phyloP scores from a whole-genome alignment of 139 green algal species.

The Chlorella sp. region DNA sequence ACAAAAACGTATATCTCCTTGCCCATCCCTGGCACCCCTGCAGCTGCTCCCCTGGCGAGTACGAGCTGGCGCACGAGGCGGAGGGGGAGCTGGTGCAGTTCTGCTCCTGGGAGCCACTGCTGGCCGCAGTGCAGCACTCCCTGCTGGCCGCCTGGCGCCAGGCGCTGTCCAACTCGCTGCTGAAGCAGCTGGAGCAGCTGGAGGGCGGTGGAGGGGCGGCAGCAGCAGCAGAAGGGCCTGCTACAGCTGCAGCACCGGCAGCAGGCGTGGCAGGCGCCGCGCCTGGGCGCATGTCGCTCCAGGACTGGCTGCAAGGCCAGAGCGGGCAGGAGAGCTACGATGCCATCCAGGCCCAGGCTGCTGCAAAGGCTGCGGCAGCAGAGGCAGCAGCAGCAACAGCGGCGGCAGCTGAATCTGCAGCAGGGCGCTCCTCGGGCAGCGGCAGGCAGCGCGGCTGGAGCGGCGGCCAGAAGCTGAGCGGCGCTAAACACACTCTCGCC shows the following conservation, averaged over 20 bases:
- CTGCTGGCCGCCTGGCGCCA: constrained; percentile 40
- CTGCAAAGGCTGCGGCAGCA: not conserved
- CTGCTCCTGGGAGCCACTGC: constrained; percentile 24
- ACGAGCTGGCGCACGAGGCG: constrained; percentile 30
- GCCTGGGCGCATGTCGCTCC: not conserved
- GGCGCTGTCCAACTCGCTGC: constrained; percentile 10
- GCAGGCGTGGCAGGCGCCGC: not conserved
- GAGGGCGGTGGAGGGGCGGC: not conserved
- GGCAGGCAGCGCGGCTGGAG: not conserved
- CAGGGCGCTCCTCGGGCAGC: not conserved
- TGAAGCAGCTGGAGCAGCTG: constrained; percentile 17
- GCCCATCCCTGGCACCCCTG: not conserved
- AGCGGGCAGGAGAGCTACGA: not conserved
- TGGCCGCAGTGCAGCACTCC: constrained; percentile 26
- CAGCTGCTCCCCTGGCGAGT: not conserved
- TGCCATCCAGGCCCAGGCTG: not conserved
- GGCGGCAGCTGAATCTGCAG: not conserved
- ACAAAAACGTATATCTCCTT: not conserved
- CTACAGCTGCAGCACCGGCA: not conserved
- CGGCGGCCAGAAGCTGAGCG: not conserved
- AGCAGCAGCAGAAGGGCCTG: not conserved
- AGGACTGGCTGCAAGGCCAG: constrained; percentile 6
- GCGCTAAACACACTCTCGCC: constrained; percentile 7
- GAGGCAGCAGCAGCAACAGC: not conserved
- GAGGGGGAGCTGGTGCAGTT: constrained; percentile 37